A percentile compares a stretch with the other conserved stretches of the same genome.
Evolutionary conservation across 2,329 filamentous ascomycete species (phyloP).

Genomic region (Cladosporium sp.): DNA sequence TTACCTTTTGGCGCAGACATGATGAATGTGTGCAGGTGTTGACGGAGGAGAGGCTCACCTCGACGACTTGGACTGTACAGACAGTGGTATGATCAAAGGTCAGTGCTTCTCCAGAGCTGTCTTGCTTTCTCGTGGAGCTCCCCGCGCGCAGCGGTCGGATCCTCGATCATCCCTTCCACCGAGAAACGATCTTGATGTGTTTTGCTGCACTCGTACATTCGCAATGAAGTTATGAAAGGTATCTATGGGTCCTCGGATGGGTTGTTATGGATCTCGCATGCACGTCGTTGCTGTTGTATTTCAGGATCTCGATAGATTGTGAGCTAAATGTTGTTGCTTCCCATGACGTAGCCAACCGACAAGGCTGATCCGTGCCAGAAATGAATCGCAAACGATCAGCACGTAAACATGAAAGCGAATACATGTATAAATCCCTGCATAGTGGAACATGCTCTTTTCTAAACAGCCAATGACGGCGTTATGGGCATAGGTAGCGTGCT

Average conservation of each 20-base stretch:
- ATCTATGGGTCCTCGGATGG: neutral
- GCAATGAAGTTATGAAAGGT: neutral
- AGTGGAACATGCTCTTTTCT: too few relatives aligned
- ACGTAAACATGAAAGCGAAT: too few relatives aligned
- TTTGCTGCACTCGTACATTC: neutral
- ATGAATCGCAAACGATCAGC: neutral
- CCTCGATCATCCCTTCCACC: neutral
- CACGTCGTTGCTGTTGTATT: neutral
- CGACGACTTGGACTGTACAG: neutral
- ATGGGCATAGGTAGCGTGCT: neutral
- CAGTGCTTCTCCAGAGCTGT: constrained; percentile 4
- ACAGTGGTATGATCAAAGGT: neutral
- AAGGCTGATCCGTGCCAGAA: neutral
- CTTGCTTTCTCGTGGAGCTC: constrained; percentile 5
- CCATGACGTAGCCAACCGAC: neutral
- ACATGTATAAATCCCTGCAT: too few relatives aligned
- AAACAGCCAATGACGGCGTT: too few relatives aligned
- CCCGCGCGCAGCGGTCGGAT: neutral
- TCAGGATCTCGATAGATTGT: neutral
- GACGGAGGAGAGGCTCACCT: neutral
- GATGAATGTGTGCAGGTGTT: neutral
- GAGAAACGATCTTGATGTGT: neutral
- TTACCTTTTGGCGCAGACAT: constrained; percentile 19
- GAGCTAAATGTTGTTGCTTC: neutral
- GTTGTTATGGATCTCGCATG: neutral